A percentile compares a stretch with the other conserved stretches of the same genome.
These are phyloP conservation scores for Odonthalia washingtoniensis DNA, from an alignment of 31 red algal species.

Conservation along the genomic window DNA sequence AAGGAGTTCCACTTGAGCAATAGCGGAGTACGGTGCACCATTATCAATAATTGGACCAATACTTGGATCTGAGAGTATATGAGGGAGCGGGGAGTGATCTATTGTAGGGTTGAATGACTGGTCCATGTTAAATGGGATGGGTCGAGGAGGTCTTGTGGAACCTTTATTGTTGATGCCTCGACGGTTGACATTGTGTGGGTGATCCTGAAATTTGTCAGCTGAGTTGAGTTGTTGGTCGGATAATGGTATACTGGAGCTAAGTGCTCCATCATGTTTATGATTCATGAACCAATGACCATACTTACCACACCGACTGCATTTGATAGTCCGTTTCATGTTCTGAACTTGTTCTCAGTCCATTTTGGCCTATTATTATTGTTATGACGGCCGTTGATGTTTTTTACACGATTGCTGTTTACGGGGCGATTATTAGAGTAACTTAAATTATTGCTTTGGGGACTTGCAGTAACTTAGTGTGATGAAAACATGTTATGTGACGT, in stretches of 20 bases:
- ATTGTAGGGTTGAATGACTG: not conserved
- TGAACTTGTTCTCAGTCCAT: not conserved
- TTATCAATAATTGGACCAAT: slow-evolving; percentile 14
- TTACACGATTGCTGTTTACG: no score
- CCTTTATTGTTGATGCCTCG: not conserved
- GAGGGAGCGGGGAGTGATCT: not conserved
- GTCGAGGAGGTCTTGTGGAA: no score
- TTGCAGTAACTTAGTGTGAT: no score
- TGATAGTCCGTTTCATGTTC: not conserved
- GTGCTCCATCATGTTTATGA: not conserved
- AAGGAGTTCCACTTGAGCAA: slow-evolving; percentile 4
- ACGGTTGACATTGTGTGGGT: not conserved
- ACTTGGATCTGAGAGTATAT: not conserved
- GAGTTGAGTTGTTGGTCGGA: not conserved
- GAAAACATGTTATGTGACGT: no score
- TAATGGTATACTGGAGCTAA: not conserved
- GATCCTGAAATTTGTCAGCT: not conserved
- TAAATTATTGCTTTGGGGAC: no score
- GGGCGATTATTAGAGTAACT: no score
- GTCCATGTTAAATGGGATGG: no score
- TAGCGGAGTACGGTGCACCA: slow-evolving; percentile 29
- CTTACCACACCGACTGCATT: not conserved
- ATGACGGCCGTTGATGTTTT: no score
- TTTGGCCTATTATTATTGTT: no score
- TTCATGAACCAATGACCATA: not conserved